Evolutionary conservation across 352 stramenopile genomes (phyloP), one percentile per base, ranked within the genome.

Genomic region (Globisporangium lucens): DNA sequence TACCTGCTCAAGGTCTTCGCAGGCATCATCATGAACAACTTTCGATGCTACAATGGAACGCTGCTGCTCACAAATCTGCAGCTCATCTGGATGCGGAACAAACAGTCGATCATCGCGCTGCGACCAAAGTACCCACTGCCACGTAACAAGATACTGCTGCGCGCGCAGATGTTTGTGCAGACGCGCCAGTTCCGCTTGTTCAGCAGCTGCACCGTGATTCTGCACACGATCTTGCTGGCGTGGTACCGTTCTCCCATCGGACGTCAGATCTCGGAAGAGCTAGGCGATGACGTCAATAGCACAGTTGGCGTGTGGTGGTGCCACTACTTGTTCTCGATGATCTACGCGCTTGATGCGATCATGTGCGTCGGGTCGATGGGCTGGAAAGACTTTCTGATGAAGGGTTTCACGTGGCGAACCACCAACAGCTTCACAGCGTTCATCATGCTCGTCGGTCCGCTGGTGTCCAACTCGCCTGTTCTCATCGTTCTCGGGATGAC

Each of bases 21-120:
- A 0, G 87, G 83, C 2, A 91, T 95, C 71, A 86, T 95, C 56
- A 90, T 95, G 72, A 95, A 95, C 68, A 95, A 94, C 65, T 95
- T 95, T 29, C 80, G 87, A 0, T 89, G 80, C 61, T 89, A 91
- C 77, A 95, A 91, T 62, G 87, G 87, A 12, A 95, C 85, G 4
- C 65, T 94, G 6, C 56, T 95, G 35, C 75, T 95, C 2, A 87
- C 81, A 6, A 93, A 89, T 53, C 63, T 88, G 3, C 87, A 95
- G 70, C 74, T 95, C 22, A 86, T 94, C 29, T 95, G 87, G 87
- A 74, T 93, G 65, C 78, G 80, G 15, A 84, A 89, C 58, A 90
- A 89, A 43, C 78, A 85, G 33, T 66, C 67, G 1, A 81, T 95
- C 52, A 71, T 91, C 5, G 73, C 82, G 12, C 72, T 93, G 63